A percentile compares a stretch with the other conserved stretches of the same genome.
Evolutionary conservation across 495 filamentous ascomycete genomes (phyloP).

Genomic region (Talaromyces wortmannii): DNA sequence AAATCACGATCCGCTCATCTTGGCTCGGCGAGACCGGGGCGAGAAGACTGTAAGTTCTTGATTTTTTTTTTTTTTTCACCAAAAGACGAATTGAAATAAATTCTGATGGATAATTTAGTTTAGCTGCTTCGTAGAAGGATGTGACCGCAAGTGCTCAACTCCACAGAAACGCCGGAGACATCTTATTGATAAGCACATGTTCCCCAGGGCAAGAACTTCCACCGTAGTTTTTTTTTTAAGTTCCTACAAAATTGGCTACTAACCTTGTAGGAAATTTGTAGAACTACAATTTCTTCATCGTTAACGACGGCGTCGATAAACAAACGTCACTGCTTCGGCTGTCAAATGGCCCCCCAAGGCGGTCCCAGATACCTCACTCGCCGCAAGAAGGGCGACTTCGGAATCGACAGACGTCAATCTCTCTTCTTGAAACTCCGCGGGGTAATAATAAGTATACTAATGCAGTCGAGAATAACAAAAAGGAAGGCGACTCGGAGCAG

Average conservation of each 20-base stretch:
- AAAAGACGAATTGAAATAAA: neutral
- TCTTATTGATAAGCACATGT: constrained; percentile 90
- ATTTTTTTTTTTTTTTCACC: neutral
- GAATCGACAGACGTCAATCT: constrained; percentile 27
- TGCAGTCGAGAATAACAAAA: too few species aligned
- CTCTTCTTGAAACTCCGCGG: constrained; percentile 6
- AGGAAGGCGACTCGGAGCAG: too few species aligned
- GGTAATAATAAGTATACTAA: too few species aligned
- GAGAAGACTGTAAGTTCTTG: constrained; percentile 73
- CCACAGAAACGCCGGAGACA: constrained; percentile 80
- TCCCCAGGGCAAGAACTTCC: constrained; percentile 53
- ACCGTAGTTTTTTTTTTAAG: neutral
- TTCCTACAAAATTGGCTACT: neutral
- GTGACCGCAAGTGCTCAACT: constrained; percentile 78
- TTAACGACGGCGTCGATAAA: constrained; percentile 83
- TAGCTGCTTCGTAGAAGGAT: constrained; percentile 81
- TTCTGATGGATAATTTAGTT: constrained; percentile 46
- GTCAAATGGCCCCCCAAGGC: constrained; percentile 28
- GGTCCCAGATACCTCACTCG: constrained; percentile 15
- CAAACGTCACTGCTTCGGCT: constrained; percentile 66
- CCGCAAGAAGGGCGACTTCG: constrained; percentile 29
- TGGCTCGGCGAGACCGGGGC: constrained; percentile 63
- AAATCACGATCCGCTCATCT: constrained; percentile 76
- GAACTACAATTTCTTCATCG: constrained; percentile 85
- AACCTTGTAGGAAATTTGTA: constrained; percentile 10